Evolutionary conservation across 345 rosid species (phyloP), one percentile per base, ranked within the genome.

Genomic region (Triadica sebifera): DNA sequence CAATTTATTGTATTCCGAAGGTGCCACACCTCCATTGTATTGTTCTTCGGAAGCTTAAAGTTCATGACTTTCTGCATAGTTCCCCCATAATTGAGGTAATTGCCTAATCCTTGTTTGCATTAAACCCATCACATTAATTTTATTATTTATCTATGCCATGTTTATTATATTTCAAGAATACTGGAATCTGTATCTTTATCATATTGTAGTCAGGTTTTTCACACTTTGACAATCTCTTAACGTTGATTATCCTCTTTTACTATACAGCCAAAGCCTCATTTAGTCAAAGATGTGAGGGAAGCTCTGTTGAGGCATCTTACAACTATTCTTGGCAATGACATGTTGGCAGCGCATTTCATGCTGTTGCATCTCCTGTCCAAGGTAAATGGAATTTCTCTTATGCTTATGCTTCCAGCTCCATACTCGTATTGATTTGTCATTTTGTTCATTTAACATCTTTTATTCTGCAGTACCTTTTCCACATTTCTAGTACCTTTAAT

Each of bases 11-110:
- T 0, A 65, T 45, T 64, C 50, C 80, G 45, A 77, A 90, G 89
- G 94, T 95, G 38, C 99, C 98, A 70, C 88, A 91, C 58, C 89
- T 95, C 72, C 99, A 95, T 74, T 95, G 99, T 78, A 67, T 93
- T 50, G 34, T 93, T 74, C 90, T 89, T 74, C 86, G 89, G 86
- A 95, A 91, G 88, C 98, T 95, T 70, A 87, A 81, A 67, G 74
- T 79, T 71, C 78, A 71, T 19, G 91, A 95, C 80, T 91, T 89
- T 77, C 82, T 95, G 72, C 81, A 46, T 2, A 69, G 79, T 71
- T 81, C 84, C 74, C 83, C 88, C 15, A 53, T n/a, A 39, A 71
- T 78, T 74, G 98, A 91, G 96, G 98, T 86, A 65, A 83, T 78
- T 69, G 78, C 3, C 6, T 12, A 0, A 65, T 58, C 38, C 41